Base-by-base conservation (phyloP, 2,329 filamentous ascomycete species). In the Penicillium sp. region DNA sequence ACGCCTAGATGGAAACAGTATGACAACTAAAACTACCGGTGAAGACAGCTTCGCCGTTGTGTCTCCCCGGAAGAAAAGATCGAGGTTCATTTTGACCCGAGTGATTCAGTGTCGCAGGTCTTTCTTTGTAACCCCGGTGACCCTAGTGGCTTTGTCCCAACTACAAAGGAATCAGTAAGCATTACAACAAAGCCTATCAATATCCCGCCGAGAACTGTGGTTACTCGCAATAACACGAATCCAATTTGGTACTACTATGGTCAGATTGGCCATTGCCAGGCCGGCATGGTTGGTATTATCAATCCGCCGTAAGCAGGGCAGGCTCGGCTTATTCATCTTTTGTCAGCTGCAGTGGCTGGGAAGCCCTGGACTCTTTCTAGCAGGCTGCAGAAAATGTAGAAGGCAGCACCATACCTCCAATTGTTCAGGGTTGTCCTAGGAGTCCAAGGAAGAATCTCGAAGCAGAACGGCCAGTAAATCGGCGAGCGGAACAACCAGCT, bases 221-320 rank as follows among this genome's bases (percentile, higher is more conserved):
- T 35, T 35, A 23, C 29, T 48, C 45, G 33, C 73, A 87, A 86
- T 69, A 81, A 86, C 73, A 84, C 82, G 45, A 87, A 82, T 55
- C 90, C 90, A 31, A 80, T 93, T 63, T 94, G 90, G 89, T 78
- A 90, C 63, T 93, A 89, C 81, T 93, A 90, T 77, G 86, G 85
- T 31, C 87, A 91, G 74, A 86, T 73, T 46, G 84, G 81, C 69
- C 90, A 94, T 78, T 94, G 90, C 75, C 84, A 91, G 74, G 77
- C 72, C 48, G 89, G 89, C 61, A 92, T 92, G 88, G 82, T 83
- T 57, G 88, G 90, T 78, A 88, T 90, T 33, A 86, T 92, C 71
- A 92, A 93, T 75, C 85, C 88, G 17, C 49, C 68, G 67, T 70
- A 56, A 65, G 67, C 56, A 46, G 17, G 38, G 31, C 17, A 41